Percentiles rank a stretch among this genome's conserved stretches.
Conservation (phyloP, 1,284 basidiomycete species). For the Spongispora temasekensis region DNA sequence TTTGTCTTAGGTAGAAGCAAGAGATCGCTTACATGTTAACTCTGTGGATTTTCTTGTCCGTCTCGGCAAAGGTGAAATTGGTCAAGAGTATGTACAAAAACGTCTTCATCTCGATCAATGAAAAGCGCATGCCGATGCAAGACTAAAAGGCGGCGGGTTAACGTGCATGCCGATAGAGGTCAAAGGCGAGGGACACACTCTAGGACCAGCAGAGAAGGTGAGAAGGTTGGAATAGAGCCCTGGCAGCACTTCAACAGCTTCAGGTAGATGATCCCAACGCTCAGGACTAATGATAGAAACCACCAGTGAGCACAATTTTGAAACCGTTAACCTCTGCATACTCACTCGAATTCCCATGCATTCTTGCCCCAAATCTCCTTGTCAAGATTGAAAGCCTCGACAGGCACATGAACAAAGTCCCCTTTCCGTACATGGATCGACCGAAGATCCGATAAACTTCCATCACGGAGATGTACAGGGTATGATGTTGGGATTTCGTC, state of each 20-base stretch:
- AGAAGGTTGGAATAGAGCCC: constrained; percentile 71
- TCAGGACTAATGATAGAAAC: constrained; percentile 56
- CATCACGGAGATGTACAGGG: constrained; percentile 60
- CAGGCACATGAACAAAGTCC: constrained; percentile 69
- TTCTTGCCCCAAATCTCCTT: constrained; percentile 74
- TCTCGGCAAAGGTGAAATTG: constrained; percentile 60
- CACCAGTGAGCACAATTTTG: not conserved
- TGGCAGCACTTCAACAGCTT: constrained; percentile 57
- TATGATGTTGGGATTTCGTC: constrained; percentile 72
- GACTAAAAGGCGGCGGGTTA: constrained; percentile 45
- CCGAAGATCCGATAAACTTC: constrained; percentile 44
- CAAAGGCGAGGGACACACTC: constrained; percentile 48
- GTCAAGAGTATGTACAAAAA: constrained; percentile 71
- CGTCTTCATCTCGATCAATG: constrained; percentile 77
- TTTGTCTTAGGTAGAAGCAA: not conserved
- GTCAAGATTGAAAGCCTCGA: constrained; percentile 78
- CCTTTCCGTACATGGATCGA: constrained; percentile 61
- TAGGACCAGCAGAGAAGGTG: constrained; percentile 76
- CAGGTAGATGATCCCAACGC: constrained; percentile 74
- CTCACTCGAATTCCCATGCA: constrained; percentile 76
- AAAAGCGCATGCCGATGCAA: constrained; percentile 78
- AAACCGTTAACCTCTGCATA: constrained; percentile 6
- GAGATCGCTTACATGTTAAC: constrained; percentile 63
- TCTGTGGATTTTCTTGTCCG: constrained; percentile 59
- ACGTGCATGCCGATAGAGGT: not conserved